Base-by-base conservation (phyloP, 2,329 filamentous ascomycete genomes). In the Dothideomycetidae sp. region DNA sequence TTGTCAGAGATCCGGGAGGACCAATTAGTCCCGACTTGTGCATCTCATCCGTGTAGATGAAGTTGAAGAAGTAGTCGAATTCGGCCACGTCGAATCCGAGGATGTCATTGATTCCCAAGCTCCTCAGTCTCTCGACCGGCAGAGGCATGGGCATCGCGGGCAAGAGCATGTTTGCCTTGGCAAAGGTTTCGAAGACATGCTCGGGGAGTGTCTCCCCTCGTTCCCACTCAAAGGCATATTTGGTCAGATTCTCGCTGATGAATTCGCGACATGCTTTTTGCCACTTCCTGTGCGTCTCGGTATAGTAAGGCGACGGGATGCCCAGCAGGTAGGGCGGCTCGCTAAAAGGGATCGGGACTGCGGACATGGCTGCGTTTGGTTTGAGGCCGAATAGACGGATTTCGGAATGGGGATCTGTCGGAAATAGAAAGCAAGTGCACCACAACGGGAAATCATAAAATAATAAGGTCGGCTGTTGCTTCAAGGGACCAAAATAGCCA, bases 1-100 rank as follows among this genome's bases (percentile, higher is more conserved):
- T 76, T 1, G 75, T 83, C 16, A 85, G 56, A n/a, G 72, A 73
- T 3, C 66, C 71, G 0, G 63, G 50, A 0, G 79, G 79, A 0
- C 80, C 79, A 1, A 64, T 59, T 9, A 82, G 61, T 9, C 80
- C 80, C 1, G 66, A 68, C 10, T 78, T 68, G 11, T 67, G 61
- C 69, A 84, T 73, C 69, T 82, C 80, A 49, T 84, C 78, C 3
- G 61, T 59, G 50, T 77, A 84, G 35, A 85, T 83, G 37, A 75
- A 64, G 0, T 68, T 73, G 51, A 85, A 78, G 7, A 81, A 61
- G 46, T 77, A 75, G 49, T 82, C 78, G 60, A 76, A 85, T 16
- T 85, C 76, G 50, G 84, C 78, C 2, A 85, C 70, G 2, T 78
- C 55, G 0, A 69, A 70, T 1, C 77, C 78, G 0, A 77, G 61